These are phyloP conservation scores for Ogataea populi-albae DNA, from an alignment of 805 yeast genomes.

Conservation along the genomic window DNA sequence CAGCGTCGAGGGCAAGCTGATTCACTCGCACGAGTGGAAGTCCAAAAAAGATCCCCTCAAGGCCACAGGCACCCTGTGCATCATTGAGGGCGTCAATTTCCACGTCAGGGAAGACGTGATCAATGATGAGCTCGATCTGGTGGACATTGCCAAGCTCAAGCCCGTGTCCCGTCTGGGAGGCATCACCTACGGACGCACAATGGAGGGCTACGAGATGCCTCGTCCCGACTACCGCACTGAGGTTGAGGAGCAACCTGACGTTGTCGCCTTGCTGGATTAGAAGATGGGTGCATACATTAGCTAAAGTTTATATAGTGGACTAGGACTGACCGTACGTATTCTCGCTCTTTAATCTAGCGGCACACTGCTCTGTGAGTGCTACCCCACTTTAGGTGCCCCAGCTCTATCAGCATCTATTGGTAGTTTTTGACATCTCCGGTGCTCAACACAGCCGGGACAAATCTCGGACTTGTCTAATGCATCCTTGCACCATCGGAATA, in stretches of 20 bases:
- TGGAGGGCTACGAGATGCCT: conserved; percentile 44
- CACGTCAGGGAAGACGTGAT: conserved; percentile 56
- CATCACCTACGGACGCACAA: conserved; percentile 42
- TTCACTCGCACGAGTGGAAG: conserved; percentile 42
- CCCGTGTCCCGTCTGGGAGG: conserved; percentile 59
- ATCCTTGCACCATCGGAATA: conserved; percentile 2
- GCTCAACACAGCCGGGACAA: neutral
- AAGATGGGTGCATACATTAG: no score
- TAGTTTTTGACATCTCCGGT: no score
- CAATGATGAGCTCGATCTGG: conserved; percentile 35
- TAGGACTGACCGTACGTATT: no score
- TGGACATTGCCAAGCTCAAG: conserved; percentile 47
- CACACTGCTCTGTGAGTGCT: no score
- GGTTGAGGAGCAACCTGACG: conserved; percentile 12
- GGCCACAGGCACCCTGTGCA: conserved; percentile 37
- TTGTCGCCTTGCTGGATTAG: conserved; percentile 3
- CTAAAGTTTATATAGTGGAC: no score
- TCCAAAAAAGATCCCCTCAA: conserved; percentile 37
- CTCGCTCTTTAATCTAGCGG: no score
- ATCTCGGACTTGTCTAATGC: neutral
- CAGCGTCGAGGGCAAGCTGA: conserved; percentile 52
- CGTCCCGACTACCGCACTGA: conserved; percentile 39
- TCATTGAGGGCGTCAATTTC: conserved; percentile 56
- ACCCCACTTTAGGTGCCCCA: no score
- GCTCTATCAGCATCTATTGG: no score